phyloP scores from a whole-genome alignment of 108 stramenopile species.

The Aureococcus anophagefferens region DNA sequence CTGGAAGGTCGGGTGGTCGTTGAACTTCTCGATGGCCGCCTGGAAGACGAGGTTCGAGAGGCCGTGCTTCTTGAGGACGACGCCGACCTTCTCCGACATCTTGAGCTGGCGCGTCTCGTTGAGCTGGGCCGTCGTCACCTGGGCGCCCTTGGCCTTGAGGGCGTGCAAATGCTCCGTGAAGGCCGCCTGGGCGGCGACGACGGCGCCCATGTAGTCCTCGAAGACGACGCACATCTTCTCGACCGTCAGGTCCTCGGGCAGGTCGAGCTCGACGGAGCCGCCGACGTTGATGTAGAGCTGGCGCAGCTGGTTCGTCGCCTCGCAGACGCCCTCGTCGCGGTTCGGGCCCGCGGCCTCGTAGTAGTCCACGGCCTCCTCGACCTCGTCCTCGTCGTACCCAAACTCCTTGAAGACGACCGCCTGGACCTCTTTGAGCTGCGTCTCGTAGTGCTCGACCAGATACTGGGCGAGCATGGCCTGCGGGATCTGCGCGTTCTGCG shows the following conservation, averaged over 20 bases:
- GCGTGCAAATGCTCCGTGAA: not conserved
- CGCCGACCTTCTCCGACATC: not conserved
- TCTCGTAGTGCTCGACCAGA: not conserved
- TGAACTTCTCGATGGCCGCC: not conserved
- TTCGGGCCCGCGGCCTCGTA: not conserved
- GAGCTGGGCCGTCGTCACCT: not conserved
- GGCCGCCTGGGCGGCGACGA: not conserved
- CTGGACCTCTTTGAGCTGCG: not conserved
- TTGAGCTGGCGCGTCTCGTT: not conserved
- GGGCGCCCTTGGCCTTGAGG: not conserved
- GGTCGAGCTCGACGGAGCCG: not conserved
- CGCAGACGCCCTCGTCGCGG: not conserved
- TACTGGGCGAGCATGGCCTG: not conserved
- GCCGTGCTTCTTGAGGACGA: not conserved
- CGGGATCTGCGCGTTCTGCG: not conserved
- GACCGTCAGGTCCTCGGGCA: not conserved
- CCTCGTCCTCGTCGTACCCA: not conserved
- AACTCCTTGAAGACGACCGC: not conserved
- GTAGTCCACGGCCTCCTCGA: not conserved
- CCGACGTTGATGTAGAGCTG: not conserved
- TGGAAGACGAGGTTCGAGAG: not conserved
- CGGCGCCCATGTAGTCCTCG: constrained; percentile 1
- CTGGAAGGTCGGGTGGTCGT: not conserved
- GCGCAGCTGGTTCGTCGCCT: not conserved
- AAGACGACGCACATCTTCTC: not conserved